A percentile compares a stretch with the other conserved stretches of the same genome.
Conservation (phyloP, 495 filamentous ascomycete species). For the Hypoxylon trugodes region DNA sequence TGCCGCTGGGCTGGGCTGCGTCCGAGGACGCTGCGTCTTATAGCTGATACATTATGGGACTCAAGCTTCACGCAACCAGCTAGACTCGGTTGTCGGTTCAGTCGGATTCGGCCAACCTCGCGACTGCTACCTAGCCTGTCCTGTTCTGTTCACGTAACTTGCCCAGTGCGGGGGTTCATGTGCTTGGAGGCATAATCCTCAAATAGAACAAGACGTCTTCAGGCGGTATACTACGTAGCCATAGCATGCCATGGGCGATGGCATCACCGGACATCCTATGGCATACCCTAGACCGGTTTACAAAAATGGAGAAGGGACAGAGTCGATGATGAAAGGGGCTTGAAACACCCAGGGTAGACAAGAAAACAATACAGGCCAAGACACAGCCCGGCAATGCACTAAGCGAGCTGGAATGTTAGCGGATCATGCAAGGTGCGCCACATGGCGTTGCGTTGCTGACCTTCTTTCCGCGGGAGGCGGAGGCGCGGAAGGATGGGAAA, state of each 20-base stretch:
- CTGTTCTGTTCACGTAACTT: slow-evolving; percentile 1
- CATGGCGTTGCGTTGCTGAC: background rate
- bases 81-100: background rate
- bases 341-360: too few relatives aligned
- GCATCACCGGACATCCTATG: too few relatives aligned
- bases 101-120: background rate
- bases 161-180: background rate
- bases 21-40: slow-evolving; percentile 17
- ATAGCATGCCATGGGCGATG: too few relatives aligned
- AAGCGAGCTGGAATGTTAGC: background rate
- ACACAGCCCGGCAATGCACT: slow-evolving; percentile 2
- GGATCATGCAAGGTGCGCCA: background rate
- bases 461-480: background rate
- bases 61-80: slow-evolving; percentile 4
- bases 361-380: slow-evolving; percentile 12
- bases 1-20: slow-evolving; percentile 12
- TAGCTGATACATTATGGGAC: slow-evolving; percentile 11
- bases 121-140: slow-evolving; percentile 4
- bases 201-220: background rate
- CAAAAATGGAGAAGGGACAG: slow-evolving; percentile 16
- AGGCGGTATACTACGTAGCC: background rate
- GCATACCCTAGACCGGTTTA: background rate
- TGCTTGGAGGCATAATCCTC: slow-evolving; percentile 1
- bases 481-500: background rate
- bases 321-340: background rate